These are phyloP conservation scores for Ophiostoma sp. DNA, from an alignment of 2,329 filamentous ascomycete species.

Conservation along the genomic window DNA sequence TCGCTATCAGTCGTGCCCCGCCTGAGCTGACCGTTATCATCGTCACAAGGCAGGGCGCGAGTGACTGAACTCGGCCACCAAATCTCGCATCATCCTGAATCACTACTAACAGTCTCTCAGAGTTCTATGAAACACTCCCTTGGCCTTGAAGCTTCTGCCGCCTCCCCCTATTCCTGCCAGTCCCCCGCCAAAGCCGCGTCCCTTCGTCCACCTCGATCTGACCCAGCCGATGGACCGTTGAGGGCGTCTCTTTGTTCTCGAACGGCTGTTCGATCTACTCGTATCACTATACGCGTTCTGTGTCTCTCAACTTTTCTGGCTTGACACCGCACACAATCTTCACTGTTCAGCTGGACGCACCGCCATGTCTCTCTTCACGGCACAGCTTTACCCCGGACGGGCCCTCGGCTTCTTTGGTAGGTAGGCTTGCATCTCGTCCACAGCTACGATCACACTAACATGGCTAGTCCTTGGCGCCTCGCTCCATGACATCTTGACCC, in stretches of 20 bases:
- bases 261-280: background rate
- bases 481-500: conserved; percentile 80
- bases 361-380: conserved; percentile 45
- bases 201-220: conserved; percentile 2
- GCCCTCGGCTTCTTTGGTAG: conserved; percentile 57
- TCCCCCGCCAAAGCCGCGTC: background rate
- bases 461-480: conserved; percentile 75
- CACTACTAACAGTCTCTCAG: background rate
- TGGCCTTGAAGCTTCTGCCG: background rate
- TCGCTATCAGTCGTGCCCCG: conserved; percentile 12
- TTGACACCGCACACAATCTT: too few species aligned
- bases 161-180: background rate
- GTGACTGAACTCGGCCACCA: conserved; percentile 6
- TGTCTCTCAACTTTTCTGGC: background rate
- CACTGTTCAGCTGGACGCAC: background rate
- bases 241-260: conserved; percentile 5
- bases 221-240: conserved; percentile 14
- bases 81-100: background rate
- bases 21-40: conserved; percentile 7
- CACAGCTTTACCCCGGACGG: conserved; percentile 61
- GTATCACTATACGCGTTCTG: background rate
- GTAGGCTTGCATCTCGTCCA: background rate
- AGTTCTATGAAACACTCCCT: background rate
- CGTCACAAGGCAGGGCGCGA: conserved; percentile 3
- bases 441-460: conserved; percentile 18